Percentiles rank a stretch among this genome's conserved stretches.
These are phyloP conservation scores for Mycena haematopus DNA, from an alignment of 768 basidiomycete species.

Conservation along the genomic window DNA sequence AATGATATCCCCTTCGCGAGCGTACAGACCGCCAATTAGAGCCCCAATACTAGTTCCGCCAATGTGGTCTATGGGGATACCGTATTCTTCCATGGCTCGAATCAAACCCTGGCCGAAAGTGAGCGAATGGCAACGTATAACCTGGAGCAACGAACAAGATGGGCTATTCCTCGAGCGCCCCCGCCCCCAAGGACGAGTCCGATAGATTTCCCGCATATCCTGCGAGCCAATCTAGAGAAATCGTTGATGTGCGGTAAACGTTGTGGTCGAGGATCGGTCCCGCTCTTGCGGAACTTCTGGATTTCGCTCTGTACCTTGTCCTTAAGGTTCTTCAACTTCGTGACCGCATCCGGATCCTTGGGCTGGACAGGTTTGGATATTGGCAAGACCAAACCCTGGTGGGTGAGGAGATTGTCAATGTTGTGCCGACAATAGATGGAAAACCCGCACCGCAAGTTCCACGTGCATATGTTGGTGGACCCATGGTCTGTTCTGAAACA, in stretches of 20 bases:
- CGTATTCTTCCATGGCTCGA: conserved; percentile 88
- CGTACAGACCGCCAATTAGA: conserved; percentile 93
- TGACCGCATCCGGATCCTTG: conserved; percentile 88
- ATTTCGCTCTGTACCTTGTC: conserved; percentile 91
- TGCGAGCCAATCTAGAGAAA: conserved; percentile 88
- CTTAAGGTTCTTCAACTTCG: conserved; percentile 89
- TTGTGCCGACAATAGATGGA: conserved; percentile 7
- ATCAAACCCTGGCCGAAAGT: conserved; percentile 76
- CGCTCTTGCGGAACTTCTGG: conserved; percentile 79
- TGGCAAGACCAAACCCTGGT: conserved; percentile 73
- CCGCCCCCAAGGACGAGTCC: conserved; percentile 96
- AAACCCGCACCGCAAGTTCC: conserved; percentile 72
- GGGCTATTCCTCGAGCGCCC: conserved; percentile 80
- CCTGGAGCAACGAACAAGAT: conserved; percentile 41
- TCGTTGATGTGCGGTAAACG: conserved; percentile 87
- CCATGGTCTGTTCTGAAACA: conserved; percentile 86
- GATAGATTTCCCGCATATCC: conserved; percentile 92
- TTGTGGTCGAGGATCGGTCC: conserved; percentile 69
- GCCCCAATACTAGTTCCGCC: conserved; percentile 92
- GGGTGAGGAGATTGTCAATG: conserved; percentile 12
- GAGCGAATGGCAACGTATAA: conserved; percentile 8
- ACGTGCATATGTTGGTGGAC: conserved; percentile 96
- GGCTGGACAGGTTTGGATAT: conserved; percentile 62
- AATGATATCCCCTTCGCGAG: conserved; percentile 90
- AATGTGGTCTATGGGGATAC: conserved; percentile 93